Percentiles rank a stretch among this genome's conserved stretches.
Conservation (phyloP, 2,329 filamentous ascomycete species). For the Chaetoscypha palmicola region DNA sequence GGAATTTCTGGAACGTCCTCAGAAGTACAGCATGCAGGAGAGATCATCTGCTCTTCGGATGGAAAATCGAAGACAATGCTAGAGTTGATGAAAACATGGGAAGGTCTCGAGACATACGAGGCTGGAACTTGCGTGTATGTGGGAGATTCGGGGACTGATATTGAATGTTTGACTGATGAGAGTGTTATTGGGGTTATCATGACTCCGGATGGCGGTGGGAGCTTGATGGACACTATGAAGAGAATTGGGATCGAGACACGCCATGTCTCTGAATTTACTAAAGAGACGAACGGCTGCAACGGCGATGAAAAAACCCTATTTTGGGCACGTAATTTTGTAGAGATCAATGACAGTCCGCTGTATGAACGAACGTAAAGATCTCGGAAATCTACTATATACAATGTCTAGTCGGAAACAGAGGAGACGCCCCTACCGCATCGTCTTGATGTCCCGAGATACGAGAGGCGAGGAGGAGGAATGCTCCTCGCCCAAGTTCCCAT, state of each 20-base stretch:
- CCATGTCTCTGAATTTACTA: slow-evolving; percentile 12
- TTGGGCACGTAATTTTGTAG: slow-evolving; percentile 14
- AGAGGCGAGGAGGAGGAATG: too few relatives aligned
- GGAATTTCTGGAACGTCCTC: too few relatives aligned
- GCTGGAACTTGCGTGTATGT: slow-evolving; percentile 28
- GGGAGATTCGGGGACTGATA: slow-evolving; percentile 28
- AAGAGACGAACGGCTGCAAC: slow-evolving; percentile 4
- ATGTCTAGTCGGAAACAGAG: too few relatives aligned
- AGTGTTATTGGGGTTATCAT: slow-evolving; percentile 22
- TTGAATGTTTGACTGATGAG: slow-evolving; percentile 26
- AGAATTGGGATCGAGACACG: slow-evolving; percentile 15
- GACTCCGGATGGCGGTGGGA: slow-evolving; percentile 12
- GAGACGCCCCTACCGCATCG: too few relatives aligned
- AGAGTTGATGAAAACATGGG: slow-evolving; percentile 12
- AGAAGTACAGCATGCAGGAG: neutral
- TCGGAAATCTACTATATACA: too few relatives aligned
- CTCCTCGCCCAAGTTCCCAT: too few relatives aligned
- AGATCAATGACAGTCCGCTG: neutral
- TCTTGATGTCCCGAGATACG: too few relatives aligned
- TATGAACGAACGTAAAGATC: neutral
- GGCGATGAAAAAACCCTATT: slow-evolving; percentile 8
- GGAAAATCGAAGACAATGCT: slow-evolving; percentile 23
- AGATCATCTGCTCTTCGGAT: slow-evolving; percentile 20
- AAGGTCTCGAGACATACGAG: neutral
- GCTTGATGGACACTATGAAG: slow-evolving; percentile 15